Evolutionary conservation across 1,284 basidiomycete genomes (phyloP).

Genomic region (Rhodotorula sp.): DNA sequence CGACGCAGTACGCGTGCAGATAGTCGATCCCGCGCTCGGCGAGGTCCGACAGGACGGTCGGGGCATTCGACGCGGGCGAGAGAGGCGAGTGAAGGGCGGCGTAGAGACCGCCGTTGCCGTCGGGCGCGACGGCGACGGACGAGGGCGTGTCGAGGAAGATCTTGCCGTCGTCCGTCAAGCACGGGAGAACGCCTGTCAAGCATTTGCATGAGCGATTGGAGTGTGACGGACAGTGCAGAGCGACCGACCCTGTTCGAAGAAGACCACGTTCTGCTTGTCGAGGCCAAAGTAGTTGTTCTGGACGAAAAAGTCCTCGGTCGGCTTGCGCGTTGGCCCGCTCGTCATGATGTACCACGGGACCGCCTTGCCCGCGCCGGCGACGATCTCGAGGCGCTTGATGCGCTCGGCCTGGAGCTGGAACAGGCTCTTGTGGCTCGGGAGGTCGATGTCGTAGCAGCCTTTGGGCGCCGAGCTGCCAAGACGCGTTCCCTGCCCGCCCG

Average conservation of each 20-base stretch:
- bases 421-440: constrained; percentile 88
- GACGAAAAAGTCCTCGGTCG: constrained; percentile 84
- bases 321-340: constrained; percentile 85
- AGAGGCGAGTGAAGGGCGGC: constrained; percentile 76
- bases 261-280: constrained; percentile 73
- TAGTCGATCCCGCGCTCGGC: constrained; percentile 75
- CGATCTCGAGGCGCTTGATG: constrained; percentile 74
- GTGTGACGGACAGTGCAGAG: neutral
- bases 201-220: neutral
- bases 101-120: constrained; percentile 97
- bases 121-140: constrained; percentile 86
- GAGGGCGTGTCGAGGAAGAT: constrained; percentile 80
- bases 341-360: constrained; percentile 99
- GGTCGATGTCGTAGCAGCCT: constrained; percentile 95
- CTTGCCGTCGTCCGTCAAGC: constrained; percentile 90
- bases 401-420: constrained; percentile 98
- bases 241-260: constrained; percentile 92
- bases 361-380: constrained; percentile 66
- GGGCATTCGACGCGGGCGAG: constrained; percentile 59
- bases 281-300: constrained; percentile 83
- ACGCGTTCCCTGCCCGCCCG: constrained; percentile 95
- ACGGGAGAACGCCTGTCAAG: constrained; percentile 84
- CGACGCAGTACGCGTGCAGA: constrained; percentile 94
- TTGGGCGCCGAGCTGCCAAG: constrained; percentile 91
- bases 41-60: constrained; percentile 82